Base-by-base conservation (phyloP, 768 basidiomycete species). In the Fomitopsis serialis region DNA sequence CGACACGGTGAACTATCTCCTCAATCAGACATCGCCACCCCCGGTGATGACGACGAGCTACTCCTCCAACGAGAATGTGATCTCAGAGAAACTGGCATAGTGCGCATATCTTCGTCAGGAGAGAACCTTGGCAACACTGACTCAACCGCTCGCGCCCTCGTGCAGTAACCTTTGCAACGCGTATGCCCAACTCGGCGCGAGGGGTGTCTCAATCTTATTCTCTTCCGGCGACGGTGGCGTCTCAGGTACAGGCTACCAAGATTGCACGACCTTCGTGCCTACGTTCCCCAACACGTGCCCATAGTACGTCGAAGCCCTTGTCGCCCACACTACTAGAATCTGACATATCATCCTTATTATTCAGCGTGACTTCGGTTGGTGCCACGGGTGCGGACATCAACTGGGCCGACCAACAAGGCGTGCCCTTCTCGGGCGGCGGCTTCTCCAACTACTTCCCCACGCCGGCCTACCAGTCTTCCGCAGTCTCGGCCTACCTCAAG, bases 321-420 rank as follows among this genome's bases (percentile, higher is more conserved):
- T 23, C 25, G 40, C 44, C 42, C 48, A 51, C 25, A 46, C 25
- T 17, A 24, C 10, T 22, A n/a, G n/a, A n/a, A n/a, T n/a, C 36
- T 27, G 34, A 19, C 40, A 15, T 24, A 13, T n/a, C n/a, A n/a
- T n/a, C n/a, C n/a, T n/a, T n/a, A 10, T 9, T 27, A 6, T 19
- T 21, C 48, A 60, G 57, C 53, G 32, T 61, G 40, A 89, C 87
- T 8, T 60, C 82, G 5, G 87, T 90, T 15, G 87, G 87, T 9
- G 86, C 79, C 10, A 88, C 87, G 7, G 86, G 89, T 13, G 87
- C 86, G 9, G 86, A 79, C 12, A 88, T 86, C 2, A 63, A 62
- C 13, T 48, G 54, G 37, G 66, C 80, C 43, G 68, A 52, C 4
- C 68, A 72, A 59, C 61, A 54, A 9, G 60, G 62, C 2, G 65